Percentiles rank a stretch among this genome's conserved stretches.
These are phyloP conservation scores for Mimosa bimucronata DNA, from an alignment of 306 rosid species.

Conservation along the genomic window DNA sequence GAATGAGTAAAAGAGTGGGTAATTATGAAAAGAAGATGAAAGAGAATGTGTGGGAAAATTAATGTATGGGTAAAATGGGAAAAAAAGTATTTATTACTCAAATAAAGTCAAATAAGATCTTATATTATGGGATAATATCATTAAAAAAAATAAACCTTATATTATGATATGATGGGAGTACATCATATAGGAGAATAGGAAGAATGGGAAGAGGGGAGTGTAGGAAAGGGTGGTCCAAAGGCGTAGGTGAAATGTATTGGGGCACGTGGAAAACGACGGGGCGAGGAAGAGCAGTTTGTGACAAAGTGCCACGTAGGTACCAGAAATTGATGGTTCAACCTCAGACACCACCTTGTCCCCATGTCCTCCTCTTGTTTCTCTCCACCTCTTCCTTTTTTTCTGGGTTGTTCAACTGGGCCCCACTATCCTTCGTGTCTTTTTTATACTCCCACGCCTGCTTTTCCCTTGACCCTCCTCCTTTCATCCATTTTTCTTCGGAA, in stretches of 20 bases:
- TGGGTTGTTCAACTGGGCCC: slow-evolving; percentile 30
- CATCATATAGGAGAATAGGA: too few relatives aligned
- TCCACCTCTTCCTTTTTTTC: slow-evolving; percentile 31
- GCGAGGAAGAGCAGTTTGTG: not conserved
- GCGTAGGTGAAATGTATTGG: not conserved
- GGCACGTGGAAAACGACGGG: slow-evolving; percentile 64
- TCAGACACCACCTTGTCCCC: slow-evolving; percentile 33
- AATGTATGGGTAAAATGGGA: too few relatives aligned
- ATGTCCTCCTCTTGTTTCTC: not conserved
- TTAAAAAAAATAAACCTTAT: too few relatives aligned
- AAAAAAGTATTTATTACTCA: too few relatives aligned
- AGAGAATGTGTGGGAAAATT: too few relatives aligned
- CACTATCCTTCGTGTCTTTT: slow-evolving; percentile 9
- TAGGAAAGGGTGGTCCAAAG: too few relatives aligned
- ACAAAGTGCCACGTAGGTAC: slow-evolving; percentile 45
- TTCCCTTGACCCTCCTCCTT: not conserved
- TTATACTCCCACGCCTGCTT: not conserved
- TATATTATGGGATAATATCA: too few relatives aligned
- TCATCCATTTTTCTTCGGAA: not conserved
- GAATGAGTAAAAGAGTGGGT: too few relatives aligned
- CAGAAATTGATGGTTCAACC: slow-evolving; percentile 40
- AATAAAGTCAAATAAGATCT: too few relatives aligned
- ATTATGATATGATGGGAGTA: too few relatives aligned
- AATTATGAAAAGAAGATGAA: too few relatives aligned
- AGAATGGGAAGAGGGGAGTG: too few relatives aligned